Evolutionary conservation across 768 basidiomycete genomes (phyloP).

Genomic region (Serendipita sp.): DNA sequence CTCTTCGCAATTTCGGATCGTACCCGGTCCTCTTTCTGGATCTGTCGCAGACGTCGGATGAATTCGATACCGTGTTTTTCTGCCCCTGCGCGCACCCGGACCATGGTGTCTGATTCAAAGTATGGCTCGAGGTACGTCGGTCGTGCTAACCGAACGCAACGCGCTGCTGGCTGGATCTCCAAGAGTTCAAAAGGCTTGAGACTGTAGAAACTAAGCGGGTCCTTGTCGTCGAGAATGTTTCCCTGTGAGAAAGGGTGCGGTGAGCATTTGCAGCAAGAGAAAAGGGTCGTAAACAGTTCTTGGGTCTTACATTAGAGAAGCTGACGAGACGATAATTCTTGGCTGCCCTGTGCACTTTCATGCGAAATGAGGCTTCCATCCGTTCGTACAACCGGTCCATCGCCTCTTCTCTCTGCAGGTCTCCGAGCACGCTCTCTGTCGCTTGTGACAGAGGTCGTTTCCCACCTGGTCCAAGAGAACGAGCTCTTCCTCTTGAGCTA

Average conservation of each 20-base stretch:
- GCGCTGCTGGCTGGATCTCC: neutral
- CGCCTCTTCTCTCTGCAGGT: neutral
- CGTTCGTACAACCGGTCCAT: slow-evolving; percentile 2
- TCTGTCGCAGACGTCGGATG: neutral
- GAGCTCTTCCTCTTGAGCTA: neutral
- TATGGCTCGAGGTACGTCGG: slow-evolving; percentile 3
- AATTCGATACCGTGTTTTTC: slow-evolving; percentile 4
- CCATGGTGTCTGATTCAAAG: slow-evolving; percentile 3
- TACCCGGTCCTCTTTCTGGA: neutral
- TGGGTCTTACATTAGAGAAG: neutral
- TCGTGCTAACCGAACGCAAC: neutral
- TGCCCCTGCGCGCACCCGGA: neutral
- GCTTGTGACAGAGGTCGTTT: neutral
- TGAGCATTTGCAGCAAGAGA: neutral
- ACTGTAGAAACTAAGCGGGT: neutral
- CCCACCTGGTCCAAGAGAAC: neutral
- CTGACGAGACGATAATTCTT: slow-evolving; percentile 3
- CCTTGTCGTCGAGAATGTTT: neutral
- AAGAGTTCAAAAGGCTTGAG: slow-evolving; percentile 2
- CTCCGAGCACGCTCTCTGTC: neutral
- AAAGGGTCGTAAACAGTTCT: neutral
- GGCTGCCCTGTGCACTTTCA: neutral
- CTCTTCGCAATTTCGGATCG: neutral
- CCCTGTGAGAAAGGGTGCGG: neutral
- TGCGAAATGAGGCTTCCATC: neutral